Evolutionary conservation across 805 yeast genomes (phyloP).

Genomic region (Candida suzukii): DNA sequence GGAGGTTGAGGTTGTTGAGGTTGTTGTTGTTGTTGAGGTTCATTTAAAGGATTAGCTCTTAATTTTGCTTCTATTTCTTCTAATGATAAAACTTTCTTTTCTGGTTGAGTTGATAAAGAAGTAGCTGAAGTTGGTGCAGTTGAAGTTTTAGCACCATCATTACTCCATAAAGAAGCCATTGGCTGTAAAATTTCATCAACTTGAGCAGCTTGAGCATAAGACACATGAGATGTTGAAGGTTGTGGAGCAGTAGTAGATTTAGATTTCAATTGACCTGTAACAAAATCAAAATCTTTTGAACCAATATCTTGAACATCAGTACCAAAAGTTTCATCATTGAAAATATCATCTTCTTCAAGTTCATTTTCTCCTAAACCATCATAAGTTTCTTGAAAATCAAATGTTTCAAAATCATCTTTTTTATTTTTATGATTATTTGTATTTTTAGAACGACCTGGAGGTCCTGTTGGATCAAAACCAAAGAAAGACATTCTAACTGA

Average conservation of each 20-base stretch:
- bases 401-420: slow-evolving; percentile 27
- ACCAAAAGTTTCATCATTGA: slow-evolving; percentile 79
- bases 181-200: slow-evolving; percentile 48
- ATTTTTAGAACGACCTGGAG: slow-evolving; percentile 14
- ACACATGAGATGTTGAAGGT: slow-evolving; percentile 22
- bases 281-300: slow-evolving; percentile 61
- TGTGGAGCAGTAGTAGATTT: slow-evolving; percentile 2
- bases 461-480: slow-evolving; percentile 50
- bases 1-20: slow-evolving; percentile 15
- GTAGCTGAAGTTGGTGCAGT: slow-evolving; percentile 5
- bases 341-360: slow-evolving; percentile 66
- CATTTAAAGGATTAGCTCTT: slow-evolving; percentile 30
- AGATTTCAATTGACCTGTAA: slow-evolving; percentile 23
- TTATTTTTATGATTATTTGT: slow-evolving; percentile 8
- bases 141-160: slow-evolving; percentile 4
- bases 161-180: slow-evolving; percentile 66
- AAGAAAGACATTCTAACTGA: slow-evolving; percentile 50
- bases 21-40: slow-evolving; percentile 17
- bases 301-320: slow-evolving; percentile 34
- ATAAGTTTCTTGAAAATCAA: slow-evolving; percentile 80
- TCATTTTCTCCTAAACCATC: slow-evolving; percentile 61
- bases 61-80: slow-evolving; percentile 83
- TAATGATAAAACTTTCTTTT: slow-evolving; percentile 53
- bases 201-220: slow-evolving; percentile 38
- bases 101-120: slow-evolving; percentile 11